These are phyloP conservation scores for Quercus tomentella DNA, from an alignment of 331 rosid species.

Conservation along the genomic window DNA sequence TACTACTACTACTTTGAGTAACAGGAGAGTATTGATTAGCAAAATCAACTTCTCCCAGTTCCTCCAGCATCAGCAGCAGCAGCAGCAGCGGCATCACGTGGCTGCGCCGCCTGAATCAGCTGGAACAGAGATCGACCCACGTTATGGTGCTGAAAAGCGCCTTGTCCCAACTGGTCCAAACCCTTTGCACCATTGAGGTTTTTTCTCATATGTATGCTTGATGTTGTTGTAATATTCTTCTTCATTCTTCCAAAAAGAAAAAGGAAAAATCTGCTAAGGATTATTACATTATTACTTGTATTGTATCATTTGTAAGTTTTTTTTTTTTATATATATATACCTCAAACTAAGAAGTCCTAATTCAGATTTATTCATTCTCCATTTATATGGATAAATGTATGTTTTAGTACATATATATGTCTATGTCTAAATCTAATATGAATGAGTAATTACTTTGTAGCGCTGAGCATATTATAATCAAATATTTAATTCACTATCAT, in stretches of 20 bases:
- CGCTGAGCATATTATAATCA: not conserved
- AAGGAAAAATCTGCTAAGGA: slow-evolving; percentile 12
- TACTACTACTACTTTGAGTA: not conserved
- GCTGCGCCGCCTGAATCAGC: slow-evolving; percentile 1
- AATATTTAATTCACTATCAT: not conserved
- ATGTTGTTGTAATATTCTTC: slow-evolving; percentile 38
- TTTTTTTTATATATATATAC: not conserved
- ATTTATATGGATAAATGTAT: not conserved
- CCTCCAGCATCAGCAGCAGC: slow-evolving; percentile 24
- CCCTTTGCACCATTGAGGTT: slow-evolving; percentile 81
- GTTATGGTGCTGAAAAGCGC: slow-evolving; percentile 66
- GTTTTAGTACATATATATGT: not conserved
- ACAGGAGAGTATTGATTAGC: slow-evolving; percentile 35
- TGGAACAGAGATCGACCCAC: slow-evolving; percentile 49
- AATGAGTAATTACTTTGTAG: not conserved
- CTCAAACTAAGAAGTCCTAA: slow-evolving; percentile 12
- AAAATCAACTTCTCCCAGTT: slow-evolving; percentile 56
- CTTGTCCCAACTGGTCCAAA: slow-evolving; percentile 92
- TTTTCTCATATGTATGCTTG: slow-evolving; percentile 15
- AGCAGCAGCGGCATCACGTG: slow-evolving; percentile 11
- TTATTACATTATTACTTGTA: slow-evolving; percentile 24
- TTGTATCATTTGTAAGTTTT: slow-evolving; percentile 8
- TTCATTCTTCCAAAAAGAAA: slow-evolving; percentile 18
- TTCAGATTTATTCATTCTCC: not conserved
- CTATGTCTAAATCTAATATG: not conserved